Percentiles rank a stretch among this genome's conserved stretches.
Conservation (phyloP, 768 basidiomycete genomes). For the Pulveroboletus sp. region DNA sequence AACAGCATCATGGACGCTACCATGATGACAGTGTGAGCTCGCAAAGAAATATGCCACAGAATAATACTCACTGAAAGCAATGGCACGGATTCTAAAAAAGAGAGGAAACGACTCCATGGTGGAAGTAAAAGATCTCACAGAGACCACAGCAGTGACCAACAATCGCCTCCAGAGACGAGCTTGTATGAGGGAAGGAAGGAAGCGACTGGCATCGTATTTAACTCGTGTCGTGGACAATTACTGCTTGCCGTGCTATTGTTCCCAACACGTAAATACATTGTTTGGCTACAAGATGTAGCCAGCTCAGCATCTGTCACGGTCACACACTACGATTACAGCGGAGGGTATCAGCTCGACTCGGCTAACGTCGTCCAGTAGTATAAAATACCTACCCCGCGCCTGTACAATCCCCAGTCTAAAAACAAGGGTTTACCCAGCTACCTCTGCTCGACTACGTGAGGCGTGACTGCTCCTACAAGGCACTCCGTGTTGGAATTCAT, state of each 20-base stretch:
- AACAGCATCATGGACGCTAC: constrained; percentile 43
- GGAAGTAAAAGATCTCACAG: constrained; percentile 15
- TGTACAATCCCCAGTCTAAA: no score
- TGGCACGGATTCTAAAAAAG: constrained; percentile 30
- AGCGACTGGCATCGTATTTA: constrained; percentile 4
- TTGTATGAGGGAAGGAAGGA: constrained; percentile 2
- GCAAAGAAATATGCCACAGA: background rate
- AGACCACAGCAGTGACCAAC: constrained; percentile 19
- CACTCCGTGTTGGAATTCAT: no score
- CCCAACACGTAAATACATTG: background rate
- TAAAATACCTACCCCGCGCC: no score
- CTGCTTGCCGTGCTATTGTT: constrained; percentile 18
- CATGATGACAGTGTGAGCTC: background rate
- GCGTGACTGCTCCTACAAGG: no score
- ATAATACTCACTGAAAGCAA: constrained; percentile 27
- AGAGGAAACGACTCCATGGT: constrained; percentile 30
- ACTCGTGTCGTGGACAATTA: constrained; percentile 15
- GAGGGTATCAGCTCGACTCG: no score
- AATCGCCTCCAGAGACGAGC: constrained; percentile 18
- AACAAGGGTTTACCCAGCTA: no score
- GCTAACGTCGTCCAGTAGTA: no score
- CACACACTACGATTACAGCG: no score
- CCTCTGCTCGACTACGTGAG: no score
- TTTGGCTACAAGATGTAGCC: background rate
- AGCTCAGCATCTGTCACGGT: no score